These are phyloP conservation scores for Mycena chlorophos DNA, from an alignment of 768 basidiomycete species.

Conservation along the genomic window DNA sequence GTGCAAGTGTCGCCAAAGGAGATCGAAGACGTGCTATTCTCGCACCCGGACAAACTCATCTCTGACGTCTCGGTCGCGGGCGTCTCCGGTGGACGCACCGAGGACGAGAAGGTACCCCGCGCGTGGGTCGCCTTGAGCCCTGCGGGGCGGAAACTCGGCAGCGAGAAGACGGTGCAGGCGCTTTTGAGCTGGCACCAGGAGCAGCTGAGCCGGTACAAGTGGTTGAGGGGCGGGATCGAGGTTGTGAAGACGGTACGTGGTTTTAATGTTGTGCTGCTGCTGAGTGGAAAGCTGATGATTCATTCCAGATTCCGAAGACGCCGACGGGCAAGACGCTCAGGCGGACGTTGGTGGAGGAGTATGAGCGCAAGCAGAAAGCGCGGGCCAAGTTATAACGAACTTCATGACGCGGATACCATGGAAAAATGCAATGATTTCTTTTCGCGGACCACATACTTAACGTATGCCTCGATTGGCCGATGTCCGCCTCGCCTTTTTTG, in stretches of 20 bases:
- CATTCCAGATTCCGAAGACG: conserved; percentile 66
- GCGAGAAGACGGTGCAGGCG: conserved; percentile 38
- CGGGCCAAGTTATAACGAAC: neutral
- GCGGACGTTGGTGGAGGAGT: neutral
- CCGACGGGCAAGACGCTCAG: neutral
- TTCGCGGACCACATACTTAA: no score
- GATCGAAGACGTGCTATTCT: conserved; percentile 66
- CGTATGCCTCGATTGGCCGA: no score
- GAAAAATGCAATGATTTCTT: neutral
- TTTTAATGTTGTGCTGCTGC: conserved; percentile 4
- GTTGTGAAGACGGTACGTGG: conserved; percentile 58
- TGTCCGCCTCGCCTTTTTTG: no score
- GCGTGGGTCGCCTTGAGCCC: conserved; percentile 76
- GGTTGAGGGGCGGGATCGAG: conserved; percentile 72
- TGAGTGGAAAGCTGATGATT: neutral
- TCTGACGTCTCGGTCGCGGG: conserved; percentile 72
- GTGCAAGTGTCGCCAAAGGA: conserved; percentile 80
- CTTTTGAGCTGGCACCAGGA: conserved; percentile 63
- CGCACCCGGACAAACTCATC: conserved; percentile 62
- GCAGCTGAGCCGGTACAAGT: conserved; percentile 73
- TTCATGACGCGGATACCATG: neutral
- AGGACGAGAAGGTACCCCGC: conserved; percentile 72
- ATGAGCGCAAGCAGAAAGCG: neutral
- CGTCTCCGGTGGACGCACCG: conserved; percentile 66
- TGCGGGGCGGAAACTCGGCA: conserved; percentile 52